These are phyloP conservation scores for Umbelopsis sp. DNA, from an alignment of 192 early-diverging fungal species.

Conservation along the genomic window DNA sequence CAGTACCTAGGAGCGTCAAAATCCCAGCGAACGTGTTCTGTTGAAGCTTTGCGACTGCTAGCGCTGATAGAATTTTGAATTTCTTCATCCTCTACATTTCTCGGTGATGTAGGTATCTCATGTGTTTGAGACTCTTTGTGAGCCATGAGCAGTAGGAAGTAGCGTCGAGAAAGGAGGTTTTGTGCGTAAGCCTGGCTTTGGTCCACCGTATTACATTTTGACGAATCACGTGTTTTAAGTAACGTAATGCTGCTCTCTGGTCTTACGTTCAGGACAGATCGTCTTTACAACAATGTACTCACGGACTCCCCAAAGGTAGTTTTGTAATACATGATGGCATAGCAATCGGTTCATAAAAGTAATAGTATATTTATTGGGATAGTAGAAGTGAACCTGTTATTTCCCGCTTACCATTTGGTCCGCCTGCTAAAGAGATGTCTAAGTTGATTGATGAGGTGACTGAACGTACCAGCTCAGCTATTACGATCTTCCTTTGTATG, in stretches of 20 bases:
- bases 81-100: not conserved
- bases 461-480: not conserved
- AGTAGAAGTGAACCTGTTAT: not conserved
- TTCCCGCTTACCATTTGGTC: constrained; percentile 2
- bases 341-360: no score
- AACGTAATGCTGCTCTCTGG: no score
- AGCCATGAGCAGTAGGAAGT: not conserved
- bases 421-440: constrained; percentile 6
- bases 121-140: not conserved
- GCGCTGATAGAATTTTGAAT: not conserved
- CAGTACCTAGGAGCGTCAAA: constrained; percentile 16
- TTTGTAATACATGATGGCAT: no score
- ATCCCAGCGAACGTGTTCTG: not conserved
- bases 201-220: no score
- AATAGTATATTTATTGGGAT: no score
- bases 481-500: not conserved
- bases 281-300: no score
- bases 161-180: not conserved
- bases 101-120: not conserved
- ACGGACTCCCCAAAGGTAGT: not conserved
- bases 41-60: not conserved
- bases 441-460: not conserved
- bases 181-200: not conserved
- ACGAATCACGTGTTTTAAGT: no score
- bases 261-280: no score